Base-by-base conservation (phyloP, 2,329 filamentous ascomycete genomes). In the Hymenoscyphus linearis region DNA sequence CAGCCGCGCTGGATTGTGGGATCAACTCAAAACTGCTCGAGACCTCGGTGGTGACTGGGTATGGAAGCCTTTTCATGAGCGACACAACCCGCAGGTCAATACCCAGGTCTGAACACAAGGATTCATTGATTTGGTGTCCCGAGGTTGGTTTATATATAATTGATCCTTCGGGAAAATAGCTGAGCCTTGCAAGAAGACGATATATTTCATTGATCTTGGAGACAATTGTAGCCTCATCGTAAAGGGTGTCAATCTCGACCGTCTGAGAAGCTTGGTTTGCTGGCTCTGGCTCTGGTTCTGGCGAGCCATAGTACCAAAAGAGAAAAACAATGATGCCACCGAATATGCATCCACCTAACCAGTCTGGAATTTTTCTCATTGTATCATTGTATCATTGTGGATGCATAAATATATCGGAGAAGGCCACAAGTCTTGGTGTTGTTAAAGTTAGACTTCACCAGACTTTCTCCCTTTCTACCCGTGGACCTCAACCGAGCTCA, bases 41-140 rank as follows among this genome's bases (percentile, higher is more conserved):
- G 31, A 44, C 22, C 5, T 37, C 27, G 26, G 18, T 25, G 2
- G 22, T 31, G 40, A 52, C 25, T 34, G 56, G 56, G 22, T 58
- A 47, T 36, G 56, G 40, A 44, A 57, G 55, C 25, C 40, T 47
- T 34, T 36, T 58, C 25, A 58, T 40, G 27, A 58, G 56, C 12
- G 40, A 31, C 22, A 58, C 27, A 18, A 50, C 55, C 18, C 36
- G 55, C 26, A 37, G 55, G 31, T 50, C 36, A 34, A 57, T 22
- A 50, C 31, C 13, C 26, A 50, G 22, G n/a, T 16, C 9, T 16
- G 31, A 58, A 31, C 40, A 58, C 9, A 52, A 18, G 10, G 56
- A 18, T 34, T 58, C 40, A 27, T 58, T 52, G 56, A 52, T 34
- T 18, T n/a, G 31, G 44, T 58, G 22, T n/a, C 56, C 56, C 4